These are phyloP conservation scores for Arabidopsis thaliana DNA, from an alignment of 345 rosid species.

Conservation along the genomic window TAIR10.1 NC_003074.8:9501-10000, in stretches of 20 bases:
- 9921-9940: no score
- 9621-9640: not conserved
- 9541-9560: constrained; percentile 97
- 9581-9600: constrained; percentile 99
- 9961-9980: not conserved
- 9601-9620: constrained; percentile 52
- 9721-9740: constrained; percentile 22
- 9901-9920: constrained; percentile 17
- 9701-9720: not conserved
- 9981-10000: not conserved
- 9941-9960: not conserved
- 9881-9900: not conserved
- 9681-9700: constrained; percentile 15
- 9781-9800: constrained; percentile 1
- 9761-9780: not conserved
- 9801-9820: constrained; percentile 10
- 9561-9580: constrained; percentile 99
- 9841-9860: constrained; percentile 7
- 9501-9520: constrained; percentile 93
- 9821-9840: constrained; percentile 2
- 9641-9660: not conserved
- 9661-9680: not conserved
- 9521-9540: constrained; percentile 98
- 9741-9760: constrained; percentile 3
- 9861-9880: not conserved